Evolutionary conservation across 768 basidiomycete genomes (phyloP).

Genomic region (Astraeus odoratus): DNA sequence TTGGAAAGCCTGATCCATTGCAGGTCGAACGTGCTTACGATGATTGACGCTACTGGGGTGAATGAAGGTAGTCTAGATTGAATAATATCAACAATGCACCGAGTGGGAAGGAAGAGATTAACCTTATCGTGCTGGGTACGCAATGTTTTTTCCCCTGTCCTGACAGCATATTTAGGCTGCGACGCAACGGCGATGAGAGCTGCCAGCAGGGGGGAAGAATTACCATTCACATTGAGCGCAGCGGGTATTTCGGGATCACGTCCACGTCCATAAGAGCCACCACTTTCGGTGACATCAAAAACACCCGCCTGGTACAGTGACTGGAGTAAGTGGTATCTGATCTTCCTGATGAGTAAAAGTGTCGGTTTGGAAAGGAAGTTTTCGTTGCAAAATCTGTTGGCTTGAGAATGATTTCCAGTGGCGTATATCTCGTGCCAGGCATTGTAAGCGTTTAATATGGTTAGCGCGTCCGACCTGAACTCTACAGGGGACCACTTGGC

Average conservation of each 20-base stretch:
- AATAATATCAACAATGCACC: conserved; percentile 5
- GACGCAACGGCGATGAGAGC: conserved; percentile 80
- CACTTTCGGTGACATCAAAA: conserved; percentile 74
- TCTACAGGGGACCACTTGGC: conserved; percentile 69
- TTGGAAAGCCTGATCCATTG: conserved; percentile 16
- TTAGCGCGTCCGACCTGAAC: conserved; percentile 82
- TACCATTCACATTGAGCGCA: conserved; percentile 64
- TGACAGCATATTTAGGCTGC: conserved; percentile 87
- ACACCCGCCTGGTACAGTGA: conserved; percentile 75
- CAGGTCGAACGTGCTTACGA: conserved; percentile 39
- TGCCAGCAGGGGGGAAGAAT: conserved; percentile 69
- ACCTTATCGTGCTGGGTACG: conserved; percentile 85
- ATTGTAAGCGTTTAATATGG: conserved; percentile 74
- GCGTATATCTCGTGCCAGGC: conserved; percentile 72
- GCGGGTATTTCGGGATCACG: conserved; percentile 46
- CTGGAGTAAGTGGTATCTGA: conserved; percentile 71
- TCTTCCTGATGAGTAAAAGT: conserved; percentile 70
- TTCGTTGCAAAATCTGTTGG: conserved; percentile 71
- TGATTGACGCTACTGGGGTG: conserved; percentile 86
- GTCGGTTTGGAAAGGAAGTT: conserved; percentile 91
- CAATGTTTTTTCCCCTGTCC: conserved; percentile 57
- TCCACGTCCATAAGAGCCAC: conserved; percentile 30
- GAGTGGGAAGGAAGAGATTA: conserved; percentile 3
- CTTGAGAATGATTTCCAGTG: conserved; percentile 52
- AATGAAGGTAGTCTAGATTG: conserved; percentile 58